Percentiles rank a stretch among this genome's conserved stretches.
phyloP scores from a whole-genome alignment of 164 flowering plant genomes.

The Sextonia rubra region DNA sequence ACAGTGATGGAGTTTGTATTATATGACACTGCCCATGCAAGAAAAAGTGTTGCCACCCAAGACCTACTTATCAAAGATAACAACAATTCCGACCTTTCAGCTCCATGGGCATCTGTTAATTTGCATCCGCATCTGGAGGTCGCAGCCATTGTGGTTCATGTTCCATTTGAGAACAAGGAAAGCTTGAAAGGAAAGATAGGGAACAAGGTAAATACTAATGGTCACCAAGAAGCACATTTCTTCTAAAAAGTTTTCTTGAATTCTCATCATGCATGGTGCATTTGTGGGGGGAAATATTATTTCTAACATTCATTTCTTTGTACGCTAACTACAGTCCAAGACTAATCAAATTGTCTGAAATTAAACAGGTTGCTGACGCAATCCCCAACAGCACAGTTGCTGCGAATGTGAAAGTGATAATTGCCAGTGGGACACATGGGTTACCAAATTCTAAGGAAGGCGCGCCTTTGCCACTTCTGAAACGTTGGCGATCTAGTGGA shows the following conservation, averaged over 20 bases:
- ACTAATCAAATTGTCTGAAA: background rate
- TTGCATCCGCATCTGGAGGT: conserved; percentile 63
- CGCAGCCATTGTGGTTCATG: conserved; percentile 69
- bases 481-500: conserved; percentile 92
- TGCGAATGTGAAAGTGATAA: conserved; percentile 55
- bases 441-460: conserved; percentile 44
- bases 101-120: conserved; percentile 44
- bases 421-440: conserved; percentile 73
- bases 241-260: background rate
- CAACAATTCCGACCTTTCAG: conserved; percentile 19
- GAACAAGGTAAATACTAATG: conserved; percentile 19
- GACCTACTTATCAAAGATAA: conserved; percentile 17
- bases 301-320: background rate
- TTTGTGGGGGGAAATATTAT: background rate
- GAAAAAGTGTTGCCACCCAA: conserved; percentile 27
- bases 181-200: conserved; percentile 46
- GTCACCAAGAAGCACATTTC: conserved; percentile 20
- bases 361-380: conserved; percentile 5
- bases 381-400: conserved; percentile 9
- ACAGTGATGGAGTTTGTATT: conserved; percentile 79
- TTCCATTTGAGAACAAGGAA: conserved; percentile 62
- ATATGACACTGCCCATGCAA: conserved; percentile 61
- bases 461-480: conserved; percentile 67
- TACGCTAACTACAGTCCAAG: background rate
- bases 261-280: background rate